These are phyloP conservation scores for Globomyces sp. DNA, from an alignment of 371 early-diverging fungal genomes.

Conservation along the genomic window DNA sequence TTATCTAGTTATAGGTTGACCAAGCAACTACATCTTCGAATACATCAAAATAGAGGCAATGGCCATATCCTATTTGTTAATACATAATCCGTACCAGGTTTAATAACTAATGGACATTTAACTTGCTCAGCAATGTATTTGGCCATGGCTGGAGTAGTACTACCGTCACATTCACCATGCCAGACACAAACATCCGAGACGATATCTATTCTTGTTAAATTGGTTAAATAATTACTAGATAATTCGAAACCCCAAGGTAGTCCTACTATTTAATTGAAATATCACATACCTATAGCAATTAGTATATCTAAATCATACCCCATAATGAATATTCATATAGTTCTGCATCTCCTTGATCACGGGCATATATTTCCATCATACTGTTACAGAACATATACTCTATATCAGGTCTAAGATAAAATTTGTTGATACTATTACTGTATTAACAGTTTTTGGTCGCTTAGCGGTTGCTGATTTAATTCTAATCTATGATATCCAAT, in stretches of 20 bases:
- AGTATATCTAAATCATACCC: neutral
- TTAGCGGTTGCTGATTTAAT: neutral
- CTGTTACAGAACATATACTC: slow-evolving; percentile 18
- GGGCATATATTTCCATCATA: slow-evolving; percentile 14
- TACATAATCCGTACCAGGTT: neutral
- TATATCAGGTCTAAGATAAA: slow-evolving; percentile 5
- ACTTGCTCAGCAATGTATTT: slow-evolving; percentile 16
- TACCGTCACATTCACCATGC: slow-evolving; percentile 16
- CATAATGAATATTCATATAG: slow-evolving; percentile 5
- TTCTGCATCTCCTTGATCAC: neutral
- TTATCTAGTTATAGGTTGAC: no score
- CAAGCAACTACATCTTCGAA: no score
- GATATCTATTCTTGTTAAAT: neutral
- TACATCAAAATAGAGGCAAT: no score
- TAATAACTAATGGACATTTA: slow-evolving; percentile 8
- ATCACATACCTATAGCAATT: slow-evolving; percentile 6
- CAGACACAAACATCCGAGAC: slow-evolving; percentile 12
- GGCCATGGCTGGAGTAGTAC: slow-evolving; percentile 16
- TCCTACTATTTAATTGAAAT: neutral
- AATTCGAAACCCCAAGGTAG: neutral
- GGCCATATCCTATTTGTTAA: no score
- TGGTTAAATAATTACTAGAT: neutral
- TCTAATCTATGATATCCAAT: slow-evolving; percentile 12
- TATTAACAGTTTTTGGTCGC: neutral
- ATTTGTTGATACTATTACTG: neutral